Evolutionary conservation across 75 land plant genomes (phyloP).

Genomic region (Cupressus sempervirens): DNA sequence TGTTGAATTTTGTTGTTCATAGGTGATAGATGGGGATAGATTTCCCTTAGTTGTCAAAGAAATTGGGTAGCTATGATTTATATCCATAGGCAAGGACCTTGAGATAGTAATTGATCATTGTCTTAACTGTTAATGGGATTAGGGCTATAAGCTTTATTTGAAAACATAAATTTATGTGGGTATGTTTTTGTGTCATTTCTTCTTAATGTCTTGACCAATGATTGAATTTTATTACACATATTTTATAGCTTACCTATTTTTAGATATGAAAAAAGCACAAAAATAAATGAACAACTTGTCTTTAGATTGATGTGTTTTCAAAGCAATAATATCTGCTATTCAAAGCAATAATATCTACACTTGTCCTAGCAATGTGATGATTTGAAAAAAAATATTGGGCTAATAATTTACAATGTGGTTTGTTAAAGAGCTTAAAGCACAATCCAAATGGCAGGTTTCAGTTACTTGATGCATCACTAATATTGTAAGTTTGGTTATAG

Average conservation of each 20-base stretch:
- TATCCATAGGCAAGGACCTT: constrained; percentile 73
- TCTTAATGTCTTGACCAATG: neutral
- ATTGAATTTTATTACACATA: neutral
- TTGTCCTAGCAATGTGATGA: constrained; percentile 4
- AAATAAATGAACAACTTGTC: neutral
- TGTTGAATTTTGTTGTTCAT: constrained; percentile 1
- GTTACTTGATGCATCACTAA: too few relatives aligned
- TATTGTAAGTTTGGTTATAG: too few relatives aligned
- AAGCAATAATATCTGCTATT: neutral
- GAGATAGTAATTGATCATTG: neutral
- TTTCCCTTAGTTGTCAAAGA: constrained; percentile 93
- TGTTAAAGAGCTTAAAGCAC: constrained; percentile 84
- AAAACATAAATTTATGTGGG: neutral
- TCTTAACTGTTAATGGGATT: neutral
- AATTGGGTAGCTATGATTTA: constrained; percentile 98
- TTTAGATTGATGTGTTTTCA: neutral
- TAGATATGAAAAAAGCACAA: neutral
- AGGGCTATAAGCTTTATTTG: neutral
- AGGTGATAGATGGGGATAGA: constrained; percentile 97
- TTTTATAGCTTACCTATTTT: neutral
- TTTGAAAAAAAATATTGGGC: neutral
- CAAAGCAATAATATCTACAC: too few relatives aligned
- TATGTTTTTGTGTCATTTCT: neutral
- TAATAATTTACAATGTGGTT: neutral
- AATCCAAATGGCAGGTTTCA: constrained; percentile 98